Evolutionary conservation across 1,284 basidiomycete species (phyloP), one percentile per base, ranked within the genome.

Genomic region (Omphalotus olearius): DNA sequence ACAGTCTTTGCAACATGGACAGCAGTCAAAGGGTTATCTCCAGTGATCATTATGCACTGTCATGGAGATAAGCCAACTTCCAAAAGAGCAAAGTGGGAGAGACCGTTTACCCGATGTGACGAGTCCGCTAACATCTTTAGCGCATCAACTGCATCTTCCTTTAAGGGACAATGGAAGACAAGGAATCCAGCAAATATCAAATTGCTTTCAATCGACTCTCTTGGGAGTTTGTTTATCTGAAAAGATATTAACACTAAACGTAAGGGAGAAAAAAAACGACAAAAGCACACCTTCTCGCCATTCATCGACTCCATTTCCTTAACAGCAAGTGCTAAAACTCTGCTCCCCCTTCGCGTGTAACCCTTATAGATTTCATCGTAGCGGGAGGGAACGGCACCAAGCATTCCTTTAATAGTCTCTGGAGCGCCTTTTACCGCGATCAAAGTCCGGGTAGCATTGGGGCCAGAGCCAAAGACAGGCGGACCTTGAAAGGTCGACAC

Each of bases 21-120:
- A 14, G 94, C 94, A 0, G 95, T 98, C 51, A 98, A 72, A 13
- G 94, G 95, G 67, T 98, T 98, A 69, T 98, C 94, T 41, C 94
- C 94, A 43, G 94, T 98, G 58, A 98, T 98, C 94, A 98, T 98
- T 56, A 98, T 79, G 66, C 95, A 97, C 91, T 90, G 45, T 2
- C 53, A 37, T 47, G 23, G 33, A 6, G 36, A 36, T 57, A 16
- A 62, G 45, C 14, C 38, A 14, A 10, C 28, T 23, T 39, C n/a
- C n/a, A n/a, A 16, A 41, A 46, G 5, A 49, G 6, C 35, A 7
- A 25, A 44, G 17, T 33, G 6, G 48, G 36, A 36, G 9, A 33
- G 9, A 33, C 7, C 10, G 78, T 89, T 51, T 71, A 94, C 92
- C 40, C 95, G 80, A 70, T 98, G 95, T 1, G 93, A 96, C 6